Percentiles rank a stretch among this genome's conserved stretches.
phyloP scores from a whole-genome alignment of 495 filamentous ascomycete species.

The Neurospora tetrasperma region DNA sequence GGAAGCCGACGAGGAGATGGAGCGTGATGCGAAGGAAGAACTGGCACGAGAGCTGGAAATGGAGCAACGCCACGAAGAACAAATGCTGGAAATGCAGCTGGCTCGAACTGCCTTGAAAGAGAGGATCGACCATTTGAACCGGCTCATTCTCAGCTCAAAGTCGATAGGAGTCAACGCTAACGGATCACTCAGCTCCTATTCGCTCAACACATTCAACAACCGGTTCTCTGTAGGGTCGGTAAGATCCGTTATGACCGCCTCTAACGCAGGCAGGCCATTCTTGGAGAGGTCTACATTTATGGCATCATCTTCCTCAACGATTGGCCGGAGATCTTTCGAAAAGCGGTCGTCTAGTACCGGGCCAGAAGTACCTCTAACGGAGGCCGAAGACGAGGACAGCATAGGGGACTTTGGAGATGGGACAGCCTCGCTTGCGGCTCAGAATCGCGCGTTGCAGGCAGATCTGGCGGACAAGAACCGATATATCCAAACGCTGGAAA shows the following conservation, averaged over 20 bases:
- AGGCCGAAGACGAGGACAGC: conserved; percentile 62
- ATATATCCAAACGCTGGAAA: conserved; percentile 89
- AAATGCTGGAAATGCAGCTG: conserved; percentile 96
- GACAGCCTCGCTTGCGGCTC: conserved; percentile 65
- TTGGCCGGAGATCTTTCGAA: conserved; percentile 37
- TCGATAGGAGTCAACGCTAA: conserved; percentile 83
- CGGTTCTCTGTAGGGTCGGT: conserved; percentile 37
- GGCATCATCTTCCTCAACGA: conserved; percentile 49
- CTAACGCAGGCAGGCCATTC: conserved; percentile 48
- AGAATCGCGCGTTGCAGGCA: conserved; percentile 81
- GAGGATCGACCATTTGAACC: conserved; percentile 93
- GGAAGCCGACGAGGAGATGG: conserved; percentile 54
- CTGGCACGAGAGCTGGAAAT: conserved; percentile 70
- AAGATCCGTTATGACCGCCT: conserved; percentile 64
- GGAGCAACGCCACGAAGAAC: conserved; percentile 82
- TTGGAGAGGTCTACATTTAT: conserved; percentile 56
- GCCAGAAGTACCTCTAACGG: conserved; percentile 20
- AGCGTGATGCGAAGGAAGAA: conserved; percentile 49
- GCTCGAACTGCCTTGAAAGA: conserved; percentile 93
- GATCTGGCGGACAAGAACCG: conserved; percentile 92
- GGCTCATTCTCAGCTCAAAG: conserved; percentile 89
- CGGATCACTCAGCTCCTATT: conserved; percentile 56
- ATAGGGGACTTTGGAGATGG: conserved; percentile 77
- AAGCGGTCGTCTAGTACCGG: conserved; percentile 33
- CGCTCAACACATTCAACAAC: conserved; percentile 4